Evolutionary conservation across 495 filamentous ascomycete species (phyloP).

Genomic region (Trypethelium eluteriae): DNA sequence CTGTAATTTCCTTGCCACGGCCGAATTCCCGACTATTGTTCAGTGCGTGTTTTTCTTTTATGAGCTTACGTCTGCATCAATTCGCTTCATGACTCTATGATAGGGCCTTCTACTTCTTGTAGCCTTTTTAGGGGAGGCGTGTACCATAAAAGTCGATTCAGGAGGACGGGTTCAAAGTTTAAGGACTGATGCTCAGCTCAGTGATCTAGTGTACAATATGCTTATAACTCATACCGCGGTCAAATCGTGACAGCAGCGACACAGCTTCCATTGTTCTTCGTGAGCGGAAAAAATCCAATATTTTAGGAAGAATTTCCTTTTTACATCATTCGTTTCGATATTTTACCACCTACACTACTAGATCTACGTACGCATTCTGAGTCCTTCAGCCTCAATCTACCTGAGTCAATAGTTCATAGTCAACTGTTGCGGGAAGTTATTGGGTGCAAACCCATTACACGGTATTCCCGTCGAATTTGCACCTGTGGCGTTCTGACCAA

Average conservation of each 20-base stretch:
- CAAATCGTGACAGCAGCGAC: neutral
- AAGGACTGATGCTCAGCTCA: neutral
- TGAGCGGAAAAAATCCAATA: neutral
- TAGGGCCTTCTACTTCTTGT: neutral
- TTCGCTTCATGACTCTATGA: constrained; percentile 7
- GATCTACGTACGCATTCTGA: too few species aligned
- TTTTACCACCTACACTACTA: too few species aligned
- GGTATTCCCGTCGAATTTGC: constrained; percentile 13
- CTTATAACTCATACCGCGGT: neutral
- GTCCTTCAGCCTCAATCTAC: neutral
- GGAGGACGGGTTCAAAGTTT: neutral
- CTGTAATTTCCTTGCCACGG: neutral
- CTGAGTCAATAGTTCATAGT: constrained; percentile 11
- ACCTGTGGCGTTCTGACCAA: constrained; percentile 21
- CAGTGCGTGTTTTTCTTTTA: neutral
- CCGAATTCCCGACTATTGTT: neutral
- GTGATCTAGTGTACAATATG: neutral
- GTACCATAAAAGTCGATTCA: neutral
- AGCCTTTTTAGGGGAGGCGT: neutral
- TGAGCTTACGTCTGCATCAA: neutral
- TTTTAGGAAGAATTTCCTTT: neutral
- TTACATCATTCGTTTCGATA: too few species aligned
- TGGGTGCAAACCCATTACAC: constrained; percentile 19
- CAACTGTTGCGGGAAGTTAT: constrained; percentile 16
- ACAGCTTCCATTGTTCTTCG: neutral